Conservation (phyloP, 306 rosid species). For the Malus asiatica region DNA sequence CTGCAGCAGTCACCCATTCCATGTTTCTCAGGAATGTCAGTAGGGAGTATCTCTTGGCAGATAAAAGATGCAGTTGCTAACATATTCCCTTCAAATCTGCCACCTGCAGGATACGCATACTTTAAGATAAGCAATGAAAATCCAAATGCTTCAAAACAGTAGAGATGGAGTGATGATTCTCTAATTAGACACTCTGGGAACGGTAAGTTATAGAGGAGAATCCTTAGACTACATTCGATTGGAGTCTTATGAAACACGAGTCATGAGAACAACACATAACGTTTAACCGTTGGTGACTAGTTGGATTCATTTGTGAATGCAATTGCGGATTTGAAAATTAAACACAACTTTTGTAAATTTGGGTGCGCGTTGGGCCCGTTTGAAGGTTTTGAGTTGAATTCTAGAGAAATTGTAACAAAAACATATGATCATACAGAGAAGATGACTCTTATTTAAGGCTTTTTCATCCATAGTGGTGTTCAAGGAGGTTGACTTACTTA, state of each 20-base stretch:
- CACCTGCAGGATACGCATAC: conserved; percentile 36
- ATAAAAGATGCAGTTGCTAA: conserved; percentile 47
- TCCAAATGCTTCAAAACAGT: background rate
- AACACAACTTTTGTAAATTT: background rate
- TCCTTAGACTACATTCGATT: background rate
- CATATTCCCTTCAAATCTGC: conserved; percentile 43
- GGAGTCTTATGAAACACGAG: background rate
- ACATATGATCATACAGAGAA: background rate
- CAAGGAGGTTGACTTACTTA: background rate
- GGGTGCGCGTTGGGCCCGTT: background rate
- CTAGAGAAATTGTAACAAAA: background rate
- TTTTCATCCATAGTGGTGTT: background rate
- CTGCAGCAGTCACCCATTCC: conserved; percentile 39
- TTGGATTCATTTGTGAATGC: background rate
- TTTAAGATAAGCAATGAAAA: background rate
- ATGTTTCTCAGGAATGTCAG: conserved; percentile 38
- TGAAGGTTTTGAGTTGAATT: background rate
- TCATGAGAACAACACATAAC: background rate
- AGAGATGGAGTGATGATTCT: background rate
- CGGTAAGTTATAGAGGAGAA: background rate
- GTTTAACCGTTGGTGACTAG: background rate
- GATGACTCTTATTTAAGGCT: background rate
- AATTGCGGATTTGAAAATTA: too few relatives aligned
- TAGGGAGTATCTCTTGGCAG: conserved; percentile 57
- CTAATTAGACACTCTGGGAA: background rate